Evolutionary conservation across 108 stramenopile species (phyloP).

Genomic region (Pelagomonas calceolata): DNA sequence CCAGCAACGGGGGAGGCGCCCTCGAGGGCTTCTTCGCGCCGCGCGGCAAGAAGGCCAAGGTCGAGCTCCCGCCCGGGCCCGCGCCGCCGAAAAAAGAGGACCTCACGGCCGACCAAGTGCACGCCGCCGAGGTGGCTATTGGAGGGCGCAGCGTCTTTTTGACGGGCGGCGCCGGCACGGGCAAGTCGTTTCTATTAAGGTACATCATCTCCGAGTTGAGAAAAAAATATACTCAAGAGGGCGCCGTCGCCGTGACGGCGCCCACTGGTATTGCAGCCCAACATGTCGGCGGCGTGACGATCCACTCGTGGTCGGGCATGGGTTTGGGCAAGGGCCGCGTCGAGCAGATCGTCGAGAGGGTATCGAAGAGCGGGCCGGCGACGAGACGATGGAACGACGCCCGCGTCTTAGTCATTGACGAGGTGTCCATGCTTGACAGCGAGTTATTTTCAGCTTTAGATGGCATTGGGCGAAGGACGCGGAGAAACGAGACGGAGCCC

Average conservation of each 20-base stretch:
- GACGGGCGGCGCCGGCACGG: constrained; percentile 36
- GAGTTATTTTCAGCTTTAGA: constrained; percentile 30
- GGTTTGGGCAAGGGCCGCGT: constrained; percentile 12
- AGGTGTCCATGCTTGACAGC: constrained; percentile 45
- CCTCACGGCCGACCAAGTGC: neutral
- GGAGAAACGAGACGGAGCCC: constrained; percentile 14
- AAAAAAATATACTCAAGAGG: neutral
- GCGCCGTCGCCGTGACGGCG: constrained; percentile 28
- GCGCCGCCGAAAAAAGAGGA: neutral
- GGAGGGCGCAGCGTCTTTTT: constrained; percentile 26
- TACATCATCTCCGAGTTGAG: neutral
- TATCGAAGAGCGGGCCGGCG: constrained; percentile 4
- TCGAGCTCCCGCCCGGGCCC: neutral
- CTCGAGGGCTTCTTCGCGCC: neutral
- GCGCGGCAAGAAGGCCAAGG: neutral
- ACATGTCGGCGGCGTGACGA: constrained; percentile 28
- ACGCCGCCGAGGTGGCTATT: neutral
- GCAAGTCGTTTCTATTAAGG: constrained; percentile 30
- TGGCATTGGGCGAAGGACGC: constrained; percentile 13
- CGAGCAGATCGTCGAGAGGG: constrained; percentile 10
- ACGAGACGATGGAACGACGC: constrained; percentile 6
- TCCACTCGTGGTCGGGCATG: constrained; percentile 35
- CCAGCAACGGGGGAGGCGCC: too few species aligned
- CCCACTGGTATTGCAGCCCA: constrained; percentile 38
- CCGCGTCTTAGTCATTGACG: constrained; percentile 40